Percentiles rank a stretch among this genome's conserved stretches.
These are phyloP conservation scores for Urochloa ruziziensis DNA, from an alignment of 176 grass and related monocot genomes.

Conservation along the genomic window DNA sequence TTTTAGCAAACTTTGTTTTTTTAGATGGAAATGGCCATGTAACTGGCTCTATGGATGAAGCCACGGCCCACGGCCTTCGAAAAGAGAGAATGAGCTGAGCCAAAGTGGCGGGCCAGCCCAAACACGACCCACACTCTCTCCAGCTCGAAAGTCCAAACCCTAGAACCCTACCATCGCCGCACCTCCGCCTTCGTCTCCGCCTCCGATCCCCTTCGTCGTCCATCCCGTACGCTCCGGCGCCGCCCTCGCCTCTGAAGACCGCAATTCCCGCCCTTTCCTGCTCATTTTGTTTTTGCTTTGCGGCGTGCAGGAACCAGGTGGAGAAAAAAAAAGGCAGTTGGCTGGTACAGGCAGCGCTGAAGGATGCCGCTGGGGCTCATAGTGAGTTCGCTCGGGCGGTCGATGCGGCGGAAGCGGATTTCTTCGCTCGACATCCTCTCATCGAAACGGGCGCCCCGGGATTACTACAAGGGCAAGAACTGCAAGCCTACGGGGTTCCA, in stretches of 20 bases:
- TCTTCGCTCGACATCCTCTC: constrained; percentile 88
- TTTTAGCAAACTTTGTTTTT: too few species aligned
- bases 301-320: not conserved
- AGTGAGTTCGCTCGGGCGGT: constrained; percentile 57
- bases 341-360: not conserved
- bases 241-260: not conserved
- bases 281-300: not conserved
- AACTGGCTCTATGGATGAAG: too few species aligned
- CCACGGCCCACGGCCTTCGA: not conserved
- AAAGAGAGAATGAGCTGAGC: not conserved
- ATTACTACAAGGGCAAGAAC: constrained; percentile 98
- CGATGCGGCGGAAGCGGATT: constrained; percentile 71
- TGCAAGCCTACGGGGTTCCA: constrained; percentile 98
- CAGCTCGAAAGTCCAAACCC: constrained; percentile 2
- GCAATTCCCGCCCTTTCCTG: not conserved
- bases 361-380: constrained; percentile 92
- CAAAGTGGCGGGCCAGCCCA: not conserved
- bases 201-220: not conserved
- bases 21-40: too few species aligned
- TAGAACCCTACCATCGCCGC: constrained; percentile 1
- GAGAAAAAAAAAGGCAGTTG: not conserved
- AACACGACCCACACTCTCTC: not conserved
- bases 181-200: not conserved
- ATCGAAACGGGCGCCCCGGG: constrained; percentile 75
- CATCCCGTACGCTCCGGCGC: not conserved